Evolutionary conservation across 495 filamentous ascomycete genomes (phyloP), one percentile per base, ranked within the genome.

Genomic region (Xylaria flabelliformis): DNA sequence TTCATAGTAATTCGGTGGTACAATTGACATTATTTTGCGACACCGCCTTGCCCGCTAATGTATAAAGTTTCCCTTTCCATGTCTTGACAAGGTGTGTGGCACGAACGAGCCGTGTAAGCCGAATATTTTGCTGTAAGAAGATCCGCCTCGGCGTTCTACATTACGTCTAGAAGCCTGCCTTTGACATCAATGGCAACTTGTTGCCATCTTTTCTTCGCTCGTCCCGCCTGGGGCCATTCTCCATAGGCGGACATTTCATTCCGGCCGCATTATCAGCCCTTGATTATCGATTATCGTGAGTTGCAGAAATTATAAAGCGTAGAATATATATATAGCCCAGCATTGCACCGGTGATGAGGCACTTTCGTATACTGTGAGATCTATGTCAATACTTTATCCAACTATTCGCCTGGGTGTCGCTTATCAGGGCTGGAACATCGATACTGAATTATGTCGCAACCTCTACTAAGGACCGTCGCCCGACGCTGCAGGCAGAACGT

Each of bases 311-410:
- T 29, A 34, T 53, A 66, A 53, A 24, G 19, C 24, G 32, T 66
- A 51, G 32, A 24, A 53, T 56, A 66, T 66, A 51, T 55, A 67
- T 41, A 26, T 39, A 39, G 13, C 32, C 64, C 64, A 67, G 6
- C 13, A 5, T 44, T 10, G 6, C 50, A 41, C 32, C 15, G n/a
- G 9, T 34, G 12, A 66, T 51, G 24, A 7, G 9, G 21, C 4
- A 56, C 15, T 56, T 29, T 29, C 15, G 5, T 13, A 4, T 48
- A n/a, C 13, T 32, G 24, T 64, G 10, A 32, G 12, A 34, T 6
- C 8, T 32, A 7, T 61, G 32, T 39, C 50, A 58, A 46, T 42
- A 29, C 34, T 42, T 67, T 56, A 29, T 9, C 44, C 2, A 59
- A 24, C 24, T 24, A 44, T 63, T 63, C n/a, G 3, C 39, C 59